Percentiles rank a stretch among this genome's conserved stretches.
These are phyloP conservation scores for Castanea crenata DNA, from an alignment of 306 rosid genomes.

Conservation along the genomic window DNA sequence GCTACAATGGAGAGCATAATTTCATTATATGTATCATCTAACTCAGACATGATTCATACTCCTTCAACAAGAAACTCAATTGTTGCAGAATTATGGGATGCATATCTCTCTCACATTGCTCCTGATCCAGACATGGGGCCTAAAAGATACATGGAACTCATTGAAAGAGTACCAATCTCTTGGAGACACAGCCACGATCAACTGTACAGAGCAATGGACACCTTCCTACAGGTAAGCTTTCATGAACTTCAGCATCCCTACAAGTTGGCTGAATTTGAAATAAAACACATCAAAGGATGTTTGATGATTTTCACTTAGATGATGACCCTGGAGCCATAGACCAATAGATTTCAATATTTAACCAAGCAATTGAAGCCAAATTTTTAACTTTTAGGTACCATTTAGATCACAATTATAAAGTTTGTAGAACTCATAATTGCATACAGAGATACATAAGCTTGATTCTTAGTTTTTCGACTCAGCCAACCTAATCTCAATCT, in stretches of 20 bases:
- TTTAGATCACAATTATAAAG: not conserved
- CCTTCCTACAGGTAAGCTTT: constrained; percentile 59
- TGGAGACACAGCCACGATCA: constrained; percentile 68
- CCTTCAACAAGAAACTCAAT: constrained; percentile 37
- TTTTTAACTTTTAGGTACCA: not conserved
- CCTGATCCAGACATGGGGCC: constrained; percentile 49
- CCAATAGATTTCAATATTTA: not conserved
- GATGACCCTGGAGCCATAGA: not conserved
- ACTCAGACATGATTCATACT: constrained; percentile 35
- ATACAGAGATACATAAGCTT: not conserved
- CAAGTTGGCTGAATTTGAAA: not conserved
- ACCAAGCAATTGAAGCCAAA: not conserved
- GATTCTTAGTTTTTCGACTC: not conserved
- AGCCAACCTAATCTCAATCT: not conserved
- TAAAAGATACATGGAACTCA: constrained; percentile 67
- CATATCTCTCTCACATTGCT: constrained; percentile 53
- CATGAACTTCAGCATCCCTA: not conserved
- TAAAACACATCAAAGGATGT: not conserved
- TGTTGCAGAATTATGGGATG: constrained; percentile 82
- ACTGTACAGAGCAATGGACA: constrained; percentile 60
- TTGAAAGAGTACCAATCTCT: constrained; percentile 62
- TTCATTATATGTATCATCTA: constrained; percentile 43
- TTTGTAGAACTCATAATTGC: not conserved
- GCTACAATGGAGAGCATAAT: constrained; percentile 68
- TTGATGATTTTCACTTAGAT: not conserved